A percentile compares a stretch with the other conserved stretches of the same genome.
phyloP scores from a whole-genome alignment of 2,329 filamentous ascomycete genomes.

The Fusarium floridanum region DNA sequence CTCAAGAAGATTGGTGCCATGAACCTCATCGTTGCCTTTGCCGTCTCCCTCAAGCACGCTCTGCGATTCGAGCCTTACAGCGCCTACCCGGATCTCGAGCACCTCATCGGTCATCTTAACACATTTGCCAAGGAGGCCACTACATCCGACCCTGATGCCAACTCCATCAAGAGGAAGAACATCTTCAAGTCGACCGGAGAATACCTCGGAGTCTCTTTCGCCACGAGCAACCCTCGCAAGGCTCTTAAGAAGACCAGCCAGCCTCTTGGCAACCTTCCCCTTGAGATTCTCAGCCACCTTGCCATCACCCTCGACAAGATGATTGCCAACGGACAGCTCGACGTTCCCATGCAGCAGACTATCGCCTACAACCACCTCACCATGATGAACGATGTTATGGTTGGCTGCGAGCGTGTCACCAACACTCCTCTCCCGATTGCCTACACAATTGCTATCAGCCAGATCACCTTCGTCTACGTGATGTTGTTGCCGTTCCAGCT shows the following conservation, averaged over 20 bases:
- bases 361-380: slow-evolving; percentile 71
- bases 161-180: slow-evolving; percentile 58
- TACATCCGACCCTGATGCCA: slow-evolving; percentile 52
- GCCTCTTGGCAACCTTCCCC: slow-evolving; percentile 84
- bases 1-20: slow-evolving; percentile 80
- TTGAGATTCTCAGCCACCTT: slow-evolving; percentile 83
- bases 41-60: slow-evolving; percentile 83
- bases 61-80: slow-evolving; percentile 87
- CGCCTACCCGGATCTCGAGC: slow-evolving; percentile 79
- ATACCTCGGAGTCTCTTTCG: slow-evolving; percentile 82
- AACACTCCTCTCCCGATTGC: slow-evolving; percentile 86
- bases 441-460: slow-evolving; percentile 86
- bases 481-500: slow-evolving; percentile 87
- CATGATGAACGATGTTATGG: slow-evolving; percentile 78
- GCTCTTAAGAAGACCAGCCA: slow-evolving; percentile 78
- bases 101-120: slow-evolving; percentile 78
- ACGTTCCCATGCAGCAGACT: slow-evolving; percentile 70
- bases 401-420: slow-evolving; percentile 81
- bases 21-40: slow-evolving; percentile 83
- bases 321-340: slow-evolving; percentile 67
- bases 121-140: slow-evolving; percentile 76
- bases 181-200: slow-evolving; percentile 76
- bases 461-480: slow-evolving; percentile 90
- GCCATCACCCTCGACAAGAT: slow-evolving; percentile 74
- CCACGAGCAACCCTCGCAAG: slow-evolving; percentile 83